Evolutionary conservation across 768 basidiomycete species (phyloP).

Genomic region (Lactarius vividus): DNA sequence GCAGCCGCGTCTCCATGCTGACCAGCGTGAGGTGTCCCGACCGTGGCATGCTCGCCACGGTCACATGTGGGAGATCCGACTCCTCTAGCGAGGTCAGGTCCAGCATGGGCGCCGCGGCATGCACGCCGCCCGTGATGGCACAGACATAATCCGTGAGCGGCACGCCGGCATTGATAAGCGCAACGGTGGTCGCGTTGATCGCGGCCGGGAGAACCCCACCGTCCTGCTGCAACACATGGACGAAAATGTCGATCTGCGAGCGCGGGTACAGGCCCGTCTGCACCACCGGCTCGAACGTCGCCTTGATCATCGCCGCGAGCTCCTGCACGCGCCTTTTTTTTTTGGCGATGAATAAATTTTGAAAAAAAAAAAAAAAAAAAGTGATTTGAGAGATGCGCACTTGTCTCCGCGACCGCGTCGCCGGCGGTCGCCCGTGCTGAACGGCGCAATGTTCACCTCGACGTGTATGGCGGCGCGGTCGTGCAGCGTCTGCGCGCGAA

Average conservation of each 20-base stretch:
- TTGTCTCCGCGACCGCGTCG: constrained; percentile 81
- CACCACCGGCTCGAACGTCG: constrained; percentile 95
- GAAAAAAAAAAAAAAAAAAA: too few relatives aligned
- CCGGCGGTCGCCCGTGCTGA: constrained; percentile 78
- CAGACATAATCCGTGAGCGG: constrained; percentile 90
- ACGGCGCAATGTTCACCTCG: constrained; percentile 82
- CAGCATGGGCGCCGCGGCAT: constrained; percentile 75
- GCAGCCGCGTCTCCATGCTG: constrained; percentile 92
- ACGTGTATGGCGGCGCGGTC: constrained; percentile 90
- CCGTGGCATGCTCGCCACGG: constrained; percentile 86
- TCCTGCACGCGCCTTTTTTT: constrained; percentile 75
- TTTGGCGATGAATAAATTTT: not conserved
- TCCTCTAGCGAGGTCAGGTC: constrained; percentile 91
- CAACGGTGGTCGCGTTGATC: constrained; percentile 93
- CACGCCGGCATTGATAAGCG: constrained; percentile 86
- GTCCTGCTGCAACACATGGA: constrained; percentile 92
- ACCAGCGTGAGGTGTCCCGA: constrained; percentile 84
- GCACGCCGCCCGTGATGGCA: constrained; percentile 84
- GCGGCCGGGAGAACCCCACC: constrained; percentile 88
- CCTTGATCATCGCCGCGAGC: constrained; percentile 80
- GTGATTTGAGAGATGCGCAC: constrained; percentile 41
- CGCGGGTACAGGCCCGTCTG: constrained; percentile 90
- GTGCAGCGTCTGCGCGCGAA: constrained; percentile 75
- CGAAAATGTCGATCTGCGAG: constrained; percentile 89
- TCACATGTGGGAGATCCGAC: constrained; percentile 82